These are phyloP conservation scores for Macaranga tanarius DNA, from an alignment of 441 rosid species.

Conservation along the genomic window DNA sequence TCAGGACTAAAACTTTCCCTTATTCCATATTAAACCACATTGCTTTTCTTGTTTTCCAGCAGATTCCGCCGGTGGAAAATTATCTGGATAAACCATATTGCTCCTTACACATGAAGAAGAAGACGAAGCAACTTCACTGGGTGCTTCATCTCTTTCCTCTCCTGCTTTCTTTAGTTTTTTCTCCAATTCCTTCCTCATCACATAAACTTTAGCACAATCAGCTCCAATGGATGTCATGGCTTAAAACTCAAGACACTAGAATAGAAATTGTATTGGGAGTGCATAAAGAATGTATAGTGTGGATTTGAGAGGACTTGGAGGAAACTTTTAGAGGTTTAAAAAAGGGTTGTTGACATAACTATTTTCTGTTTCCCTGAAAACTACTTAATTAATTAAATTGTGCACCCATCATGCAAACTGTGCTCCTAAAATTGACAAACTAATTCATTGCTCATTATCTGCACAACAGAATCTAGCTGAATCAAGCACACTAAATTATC, in stretches of 20 bases:
- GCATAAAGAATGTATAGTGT: too few species aligned
- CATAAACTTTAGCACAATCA: constrained; percentile 34
- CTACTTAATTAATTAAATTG: too few species aligned
- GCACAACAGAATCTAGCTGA: not conserved
- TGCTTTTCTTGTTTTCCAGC: constrained; percentile 11
- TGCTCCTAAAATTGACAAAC: not conserved
- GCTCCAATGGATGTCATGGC: constrained; percentile 44
- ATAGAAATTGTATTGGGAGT: not conserved
- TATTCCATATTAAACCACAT: not conserved
- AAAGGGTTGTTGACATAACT: not conserved
- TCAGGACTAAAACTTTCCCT: not conserved
- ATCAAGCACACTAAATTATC: not conserved
- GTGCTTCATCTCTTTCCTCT: constrained; percentile 19
- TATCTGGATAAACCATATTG: constrained; percentile 38
- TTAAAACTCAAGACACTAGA: not conserved
- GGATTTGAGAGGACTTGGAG: not conserved
- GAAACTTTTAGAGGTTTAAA: not conserved
- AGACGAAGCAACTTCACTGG: constrained; percentile 11
- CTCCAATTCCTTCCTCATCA: constrained; percentile 36
- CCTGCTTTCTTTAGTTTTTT: constrained; percentile 40
- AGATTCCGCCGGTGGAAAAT: not conserved
- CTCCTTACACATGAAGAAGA: constrained; percentile 5
- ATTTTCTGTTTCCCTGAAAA: too few species aligned
- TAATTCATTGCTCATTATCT: not conserved
- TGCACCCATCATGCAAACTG: not conserved